A percentile compares a stretch with the other conserved stretches of the same genome.
phyloP scores from a whole-genome alignment of 2,329 filamentous ascomycete species.

The Sclerotinia borealis region DNA sequence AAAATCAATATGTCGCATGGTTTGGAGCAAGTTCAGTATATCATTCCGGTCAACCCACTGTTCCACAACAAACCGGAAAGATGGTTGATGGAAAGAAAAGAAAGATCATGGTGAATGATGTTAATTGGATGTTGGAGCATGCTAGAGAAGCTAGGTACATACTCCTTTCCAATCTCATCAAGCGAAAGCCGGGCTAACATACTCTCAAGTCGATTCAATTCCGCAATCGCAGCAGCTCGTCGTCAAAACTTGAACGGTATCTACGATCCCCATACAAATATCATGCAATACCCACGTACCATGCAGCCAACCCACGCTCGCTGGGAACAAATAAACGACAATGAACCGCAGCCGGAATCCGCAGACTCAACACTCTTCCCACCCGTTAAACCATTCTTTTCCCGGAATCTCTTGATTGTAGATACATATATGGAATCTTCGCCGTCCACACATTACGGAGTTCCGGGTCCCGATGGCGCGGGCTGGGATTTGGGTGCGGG shows the following conservation, averaged over 20 bases:
- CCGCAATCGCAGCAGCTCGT: constrained; percentile 62
- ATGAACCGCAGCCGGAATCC: constrained; percentile 13
- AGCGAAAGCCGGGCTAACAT: neutral
- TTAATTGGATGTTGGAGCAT: constrained; percentile 96
- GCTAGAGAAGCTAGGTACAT: constrained; percentile 80
- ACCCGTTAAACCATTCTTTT: constrained; percentile 48
- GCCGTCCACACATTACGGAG: constrained; percentile 45
- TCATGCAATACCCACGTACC: constrained; percentile 76
- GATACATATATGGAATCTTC: constrained; percentile 56
- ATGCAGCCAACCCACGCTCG: constrained; percentile 87
- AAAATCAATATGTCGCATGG: constrained; percentile 98
- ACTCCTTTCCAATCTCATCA: neutral
- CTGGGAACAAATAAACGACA: constrained; percentile 63
- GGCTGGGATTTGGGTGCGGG: constrained; percentile 39
- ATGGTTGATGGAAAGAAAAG: constrained; percentile 71
- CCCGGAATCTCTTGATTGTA: constrained; percentile 56
- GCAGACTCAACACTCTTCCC: constrained; percentile 40
- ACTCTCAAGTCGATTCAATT: constrained; percentile 70
- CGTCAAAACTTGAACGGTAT: constrained; percentile 62
- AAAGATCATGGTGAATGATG: constrained; percentile 81
- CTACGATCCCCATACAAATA: constrained; percentile 92
- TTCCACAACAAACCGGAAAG: constrained; percentile 72
- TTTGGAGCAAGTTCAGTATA: constrained; percentile 95
- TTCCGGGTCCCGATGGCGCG: constrained; percentile 52
- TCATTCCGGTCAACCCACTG: constrained; percentile 71